A percentile compares a stretch with the other conserved stretches of the same genome.
Conservation (phyloP, 228 moss, liverwort and hornwort genomes). For the Sphagnum magellanicum region DNA sequence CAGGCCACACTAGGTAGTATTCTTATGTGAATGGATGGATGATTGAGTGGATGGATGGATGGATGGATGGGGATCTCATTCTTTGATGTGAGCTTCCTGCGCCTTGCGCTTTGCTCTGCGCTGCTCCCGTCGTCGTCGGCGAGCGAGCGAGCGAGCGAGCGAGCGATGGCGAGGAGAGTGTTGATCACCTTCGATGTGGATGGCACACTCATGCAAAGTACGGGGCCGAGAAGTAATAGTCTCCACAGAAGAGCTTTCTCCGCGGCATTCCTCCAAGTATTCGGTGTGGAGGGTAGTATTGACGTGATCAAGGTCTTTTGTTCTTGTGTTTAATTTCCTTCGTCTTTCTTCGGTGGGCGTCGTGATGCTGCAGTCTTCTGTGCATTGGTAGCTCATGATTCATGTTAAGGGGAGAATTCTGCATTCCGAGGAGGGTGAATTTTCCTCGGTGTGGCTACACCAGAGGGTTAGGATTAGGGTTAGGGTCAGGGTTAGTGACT, state of each 20-base stretch:
- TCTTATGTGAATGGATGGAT: no score
- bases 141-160: slow-evolving; percentile 3
- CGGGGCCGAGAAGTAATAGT: slow-evolving; percentile 63
- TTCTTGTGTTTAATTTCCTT: neutral
- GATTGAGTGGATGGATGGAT: no score
- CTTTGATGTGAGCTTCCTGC: no score
- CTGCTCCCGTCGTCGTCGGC: no score
- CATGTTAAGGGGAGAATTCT: slow-evolving; percentile 1
- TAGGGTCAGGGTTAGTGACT: no score
- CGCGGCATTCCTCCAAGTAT: slow-evolving; percentile 68
- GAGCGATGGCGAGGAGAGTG: slow-evolving; percentile 40
- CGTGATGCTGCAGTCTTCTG: no score
- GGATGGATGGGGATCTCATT: no score
- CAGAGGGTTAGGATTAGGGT: no score
- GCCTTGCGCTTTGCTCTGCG: no score
- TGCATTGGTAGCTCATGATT: slow-evolving; percentile 3
- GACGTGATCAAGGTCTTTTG: slow-evolving; percentile 48
- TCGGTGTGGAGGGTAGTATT: slow-evolving; percentile 70
- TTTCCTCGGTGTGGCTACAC: no score
- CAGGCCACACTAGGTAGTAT: no score
- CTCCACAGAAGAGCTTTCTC: slow-evolving; percentile 89
- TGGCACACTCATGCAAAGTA: slow-evolving; percentile 83
- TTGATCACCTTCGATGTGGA: slow-evolving; percentile 90
- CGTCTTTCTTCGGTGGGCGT: neutral
- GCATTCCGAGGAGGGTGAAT: no score